Percentiles rank a stretch among this genome's conserved stretches.
These are phyloP conservation scores for Gastroboletus turbinatus DNA, from an alignment of 1,284 basidiomycete species.

Conservation along the genomic window DNA sequence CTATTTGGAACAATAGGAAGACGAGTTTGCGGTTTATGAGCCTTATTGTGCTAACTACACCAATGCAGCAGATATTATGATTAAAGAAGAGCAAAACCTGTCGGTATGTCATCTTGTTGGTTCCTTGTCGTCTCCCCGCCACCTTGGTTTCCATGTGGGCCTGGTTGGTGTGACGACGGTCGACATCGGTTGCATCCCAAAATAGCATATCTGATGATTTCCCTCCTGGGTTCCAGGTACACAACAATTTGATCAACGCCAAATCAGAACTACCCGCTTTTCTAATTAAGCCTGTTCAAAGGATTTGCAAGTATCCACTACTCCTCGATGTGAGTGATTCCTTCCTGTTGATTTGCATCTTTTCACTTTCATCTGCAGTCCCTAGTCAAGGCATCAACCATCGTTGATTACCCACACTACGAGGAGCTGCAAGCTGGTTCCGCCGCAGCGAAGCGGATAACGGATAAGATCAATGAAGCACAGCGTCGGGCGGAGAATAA, in stretches of 20 bases:
- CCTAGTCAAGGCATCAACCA: conserved; percentile 73
- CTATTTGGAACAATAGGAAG: conserved; percentile 70
- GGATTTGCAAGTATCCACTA: conserved; percentile 91
- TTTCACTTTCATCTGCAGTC: conserved; percentile 42
- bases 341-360: background rate
- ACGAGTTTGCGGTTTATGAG: conserved; percentile 92
- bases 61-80: conserved; percentile 82
- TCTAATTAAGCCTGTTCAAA: conserved; percentile 88
- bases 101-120: conserved; percentile 54
- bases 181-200: conserved; percentile 15
- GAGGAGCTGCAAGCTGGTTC: conserved; percentile 85
- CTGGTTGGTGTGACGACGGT: conserved; percentile 46
- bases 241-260: conserved; percentile 77
- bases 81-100: conserved; percentile 82
- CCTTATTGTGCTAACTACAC: conserved; percentile 98
- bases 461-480: conserved; percentile 95
- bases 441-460: conserved; percentile 88
- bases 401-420: conserved; percentile 68
- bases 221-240: conserved; percentile 43
- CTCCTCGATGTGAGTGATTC: conserved; percentile 79
- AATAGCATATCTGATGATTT: conserved; percentile 24
- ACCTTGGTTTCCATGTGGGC: conserved; percentile 19
- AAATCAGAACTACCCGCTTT: conserved; percentile 89
- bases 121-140: conserved; percentile 7
- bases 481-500: conserved; percentile 85